Percentiles rank a stretch among this genome's conserved stretches.
Conservation (phyloP, 1,284 basidiomycete genomes). For the Trichosporon sp. region DNA sequence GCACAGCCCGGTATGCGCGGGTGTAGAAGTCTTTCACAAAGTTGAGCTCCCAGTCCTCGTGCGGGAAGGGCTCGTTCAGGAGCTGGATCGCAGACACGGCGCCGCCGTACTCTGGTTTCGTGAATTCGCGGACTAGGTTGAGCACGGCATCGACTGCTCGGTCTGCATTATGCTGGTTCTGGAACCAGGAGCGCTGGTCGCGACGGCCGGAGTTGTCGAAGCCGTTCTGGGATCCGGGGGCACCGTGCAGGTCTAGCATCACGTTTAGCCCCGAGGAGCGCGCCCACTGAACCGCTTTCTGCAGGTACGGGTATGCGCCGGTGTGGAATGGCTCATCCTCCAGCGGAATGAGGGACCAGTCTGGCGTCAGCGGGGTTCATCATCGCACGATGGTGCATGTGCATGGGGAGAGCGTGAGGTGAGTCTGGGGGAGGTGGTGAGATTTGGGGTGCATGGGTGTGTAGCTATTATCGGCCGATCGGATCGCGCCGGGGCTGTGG, state of each 20-base stretch:
- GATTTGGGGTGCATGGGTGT: too few species aligned
- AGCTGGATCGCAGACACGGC: conserved; percentile 51
- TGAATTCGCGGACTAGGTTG: conserved; percentile 60
- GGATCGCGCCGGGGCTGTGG: too few species aligned
- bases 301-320: conserved; percentile 51
- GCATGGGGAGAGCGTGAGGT: too few species aligned
- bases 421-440: too few species aligned
- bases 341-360: conserved; percentile 52
- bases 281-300: conserved; percentile 75
- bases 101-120: conserved; percentile 39
- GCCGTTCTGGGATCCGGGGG: conserved; percentile 77
- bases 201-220: conserved; percentile 82
- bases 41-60: not conserved
- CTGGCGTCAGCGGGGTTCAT: conserved; percentile 50
- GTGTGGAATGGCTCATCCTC: conserved; percentile 65
- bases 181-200: conserved; percentile 71
- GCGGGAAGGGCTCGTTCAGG: conserved; percentile 26
- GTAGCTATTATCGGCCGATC: not conserved
- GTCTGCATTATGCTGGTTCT: conserved; percentile 66
- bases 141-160: conserved; percentile 72
- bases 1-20: conserved; percentile 22
- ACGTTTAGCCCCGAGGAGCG: conserved; percentile 73
- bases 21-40: conserved; percentile 60
- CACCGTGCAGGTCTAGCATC: conserved; percentile 69
- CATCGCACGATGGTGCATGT: not conserved